A percentile compares a stretch with the other conserved stretches of the same genome.
Conservation (phyloP, 257 asterid genomes). For the Ehretia macrophylla region DNA sequence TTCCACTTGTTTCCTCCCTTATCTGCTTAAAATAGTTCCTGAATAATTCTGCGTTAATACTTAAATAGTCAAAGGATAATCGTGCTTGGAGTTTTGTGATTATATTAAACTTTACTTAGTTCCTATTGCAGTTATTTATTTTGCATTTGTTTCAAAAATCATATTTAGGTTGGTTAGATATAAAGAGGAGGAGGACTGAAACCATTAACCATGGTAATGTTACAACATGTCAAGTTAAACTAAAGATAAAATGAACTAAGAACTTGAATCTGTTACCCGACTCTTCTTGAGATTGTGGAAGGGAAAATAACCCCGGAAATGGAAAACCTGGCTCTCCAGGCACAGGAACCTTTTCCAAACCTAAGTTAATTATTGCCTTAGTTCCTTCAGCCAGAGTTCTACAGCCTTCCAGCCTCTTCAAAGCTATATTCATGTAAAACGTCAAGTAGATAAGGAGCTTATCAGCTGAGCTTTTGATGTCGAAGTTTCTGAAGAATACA, state of each 20-base stretch:
- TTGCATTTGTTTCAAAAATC: no score
- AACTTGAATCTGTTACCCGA: slow-evolving; percentile 44
- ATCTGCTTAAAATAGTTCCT: slow-evolving; percentile 90
- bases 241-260: not conserved
- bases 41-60: slow-evolving; percentile 56
- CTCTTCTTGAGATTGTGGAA: slow-evolving; percentile 63
- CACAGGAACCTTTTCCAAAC: slow-evolving; percentile 87
- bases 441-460: slow-evolving; percentile 94
- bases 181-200: no score
- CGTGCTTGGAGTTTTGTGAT: no score
- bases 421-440: slow-evolving; percentile 73
- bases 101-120: no score
- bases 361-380: slow-evolving; percentile 88
- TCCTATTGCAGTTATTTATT: no score
- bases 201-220: not conserved
- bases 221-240: not conserved
- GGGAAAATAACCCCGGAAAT: slow-evolving; percentile 76
- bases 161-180: no score
- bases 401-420: slow-evolving; percentile 92
- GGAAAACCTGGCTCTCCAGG: slow-evolving; percentile 95
- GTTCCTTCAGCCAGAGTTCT: slow-evolving; percentile 99
- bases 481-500: slow-evolving; percentile 94
- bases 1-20: slow-evolving; percentile 93
- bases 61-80: not conserved
- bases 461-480: slow-evolving; percentile 86